Conservation (phyloP, 176 grass and related monocot species). For the Panicum miliaceum region DNA sequence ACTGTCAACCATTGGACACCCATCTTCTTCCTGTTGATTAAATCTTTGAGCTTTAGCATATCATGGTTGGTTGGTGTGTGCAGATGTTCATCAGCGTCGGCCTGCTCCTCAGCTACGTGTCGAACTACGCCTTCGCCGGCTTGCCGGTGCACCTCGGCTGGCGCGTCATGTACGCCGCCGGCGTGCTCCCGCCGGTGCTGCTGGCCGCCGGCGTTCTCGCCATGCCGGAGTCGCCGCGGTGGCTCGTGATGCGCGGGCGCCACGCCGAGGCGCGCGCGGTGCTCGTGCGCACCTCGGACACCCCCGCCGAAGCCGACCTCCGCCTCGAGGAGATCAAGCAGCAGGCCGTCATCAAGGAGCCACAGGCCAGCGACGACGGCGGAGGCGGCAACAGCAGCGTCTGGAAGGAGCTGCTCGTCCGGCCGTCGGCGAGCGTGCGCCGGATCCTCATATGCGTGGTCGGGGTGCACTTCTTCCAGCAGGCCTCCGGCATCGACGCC, state of each 20-base stretch:
- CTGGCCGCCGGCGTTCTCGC: conserved; percentile 32
- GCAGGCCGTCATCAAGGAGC: too few relatives aligned
- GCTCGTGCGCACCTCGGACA: conserved; percentile 24
- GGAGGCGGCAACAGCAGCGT: too few relatives aligned
- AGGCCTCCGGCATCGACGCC: conserved; percentile 55
- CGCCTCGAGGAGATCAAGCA: conserved; percentile 42
- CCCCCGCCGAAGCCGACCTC: conserved; percentile 27
- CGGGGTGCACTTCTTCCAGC: conserved; percentile 43
- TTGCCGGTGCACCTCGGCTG: conserved; percentile 44
- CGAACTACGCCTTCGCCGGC: conserved; percentile 45
- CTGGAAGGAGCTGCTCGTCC: conserved; percentile 18
- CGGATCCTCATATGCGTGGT: conserved; percentile 40
- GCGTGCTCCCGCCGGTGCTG: conserved; percentile 22
- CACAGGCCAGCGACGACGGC: too few relatives aligned
- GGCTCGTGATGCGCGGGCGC: conserved; percentile 58
- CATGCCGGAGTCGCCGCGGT: conserved; percentile 73
- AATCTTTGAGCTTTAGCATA: too few relatives aligned
- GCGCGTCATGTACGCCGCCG: conserved; percentile 41
- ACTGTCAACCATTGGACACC: too few relatives aligned
- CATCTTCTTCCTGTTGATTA: too few relatives aligned
- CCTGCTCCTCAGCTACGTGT: conserved; percentile 49
- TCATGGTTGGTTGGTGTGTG: too few relatives aligned
- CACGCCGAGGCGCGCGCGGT: background rate
- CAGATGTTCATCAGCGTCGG: conserved; percentile 30
- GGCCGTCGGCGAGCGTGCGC: conserved; percentile 26